Evolutionary conservation across 192 early-diverging fungal species (phyloP), one percentile per base, ranked within the genome.

Genomic region (Irineochytrium annulatum): DNA sequence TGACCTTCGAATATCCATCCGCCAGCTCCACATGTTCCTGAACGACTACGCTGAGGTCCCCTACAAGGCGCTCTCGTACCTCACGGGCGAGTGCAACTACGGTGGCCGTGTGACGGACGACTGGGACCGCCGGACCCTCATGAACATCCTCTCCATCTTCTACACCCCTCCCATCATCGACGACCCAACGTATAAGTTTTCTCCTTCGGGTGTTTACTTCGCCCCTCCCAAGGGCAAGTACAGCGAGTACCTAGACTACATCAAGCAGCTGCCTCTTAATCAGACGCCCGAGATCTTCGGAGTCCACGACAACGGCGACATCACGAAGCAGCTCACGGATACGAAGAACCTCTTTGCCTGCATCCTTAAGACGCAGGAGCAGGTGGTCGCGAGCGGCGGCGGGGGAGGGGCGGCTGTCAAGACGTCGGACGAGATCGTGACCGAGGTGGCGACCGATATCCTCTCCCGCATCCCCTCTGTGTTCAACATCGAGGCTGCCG

Each of bases 261-360:
- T 86, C 59, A 69, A 73, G 49, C 51, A 54, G 16, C 52, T 86
- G 33, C 83, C 83, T 11, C 54, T 86, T 29, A 83, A 79, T 49
- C 83, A 82, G 60, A 74, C 55, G 31, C 83, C 83, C 8, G 82
- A 86, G 46, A 73, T 85, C n/a, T 86, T 86, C 73, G 83, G 83
- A 3, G 85, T 86, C 37, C 83, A 86, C 66, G 83, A 86, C 31
- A 86, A 86, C 55, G 83, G 83, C 22, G 83, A 86, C 62, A 86
- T 86, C 65, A 79, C 79, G 24, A 72, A 82, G 22, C 80, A 85
- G 57, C 75, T 85, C 0, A 69, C 78, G 2, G 82, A 85, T 34
- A 85, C 82, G 28, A 58, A 71, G 34, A 57, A 65, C 27, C 52
- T 85, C 32, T 85, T 85, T 58, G 79, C 81, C 32, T 80, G 75